These are phyloP conservation scores for Nannochloris sp. DNA, from an alignment of 139 green algal genomes.

Conservation along the genomic window DNA sequence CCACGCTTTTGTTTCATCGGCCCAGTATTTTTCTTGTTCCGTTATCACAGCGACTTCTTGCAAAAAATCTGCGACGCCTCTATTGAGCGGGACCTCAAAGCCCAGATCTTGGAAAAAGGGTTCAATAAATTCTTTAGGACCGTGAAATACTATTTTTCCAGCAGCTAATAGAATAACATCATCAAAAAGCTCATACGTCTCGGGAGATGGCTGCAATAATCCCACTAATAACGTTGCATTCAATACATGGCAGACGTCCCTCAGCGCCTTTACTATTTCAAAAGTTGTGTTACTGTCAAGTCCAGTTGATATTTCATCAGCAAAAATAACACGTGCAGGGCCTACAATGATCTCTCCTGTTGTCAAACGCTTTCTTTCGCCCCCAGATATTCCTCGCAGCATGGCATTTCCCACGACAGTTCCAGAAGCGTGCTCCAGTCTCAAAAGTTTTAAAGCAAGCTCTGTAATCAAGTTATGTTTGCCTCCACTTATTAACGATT, in stretches of 20 bases:
- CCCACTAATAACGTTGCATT: constrained; percentile 34
- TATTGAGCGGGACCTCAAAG: constrained; percentile 45
- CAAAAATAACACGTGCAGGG: constrained; percentile 26
- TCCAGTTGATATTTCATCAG: constrained; percentile 47
- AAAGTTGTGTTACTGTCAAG: constrained; percentile 40
- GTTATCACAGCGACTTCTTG: constrained; percentile 52
- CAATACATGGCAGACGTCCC: constrained; percentile 16
- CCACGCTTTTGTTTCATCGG: neutral
- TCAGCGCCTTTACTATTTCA: constrained; percentile 16
- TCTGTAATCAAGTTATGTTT: neutral
- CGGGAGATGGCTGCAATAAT: constrained; percentile 48
- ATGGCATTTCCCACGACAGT: constrained; percentile 40
- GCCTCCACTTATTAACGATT: neutral
- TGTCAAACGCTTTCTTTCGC: constrained; percentile 49
- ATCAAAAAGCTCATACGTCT: constrained; percentile 50
- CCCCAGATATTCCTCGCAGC: constrained; percentile 44
- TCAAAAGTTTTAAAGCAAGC: constrained; percentile 6
- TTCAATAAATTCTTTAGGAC: constrained; percentile 35
- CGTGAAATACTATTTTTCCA: constrained; percentile 47
- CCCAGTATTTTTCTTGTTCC: neutral
- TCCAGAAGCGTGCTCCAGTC: constrained; percentile 12
- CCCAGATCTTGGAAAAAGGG: constrained; percentile 53
- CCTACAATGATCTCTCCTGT: constrained; percentile 63
- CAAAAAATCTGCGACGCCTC: constrained; percentile 68
- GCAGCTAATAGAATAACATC: constrained; percentile 10